Percentiles rank a stretch among this genome's conserved stretches.
These are phyloP conservation scores for Aureoboletus auriporus DNA, from an alignment of 768 basidiomycete genomes.

Conservation along the genomic window DNA sequence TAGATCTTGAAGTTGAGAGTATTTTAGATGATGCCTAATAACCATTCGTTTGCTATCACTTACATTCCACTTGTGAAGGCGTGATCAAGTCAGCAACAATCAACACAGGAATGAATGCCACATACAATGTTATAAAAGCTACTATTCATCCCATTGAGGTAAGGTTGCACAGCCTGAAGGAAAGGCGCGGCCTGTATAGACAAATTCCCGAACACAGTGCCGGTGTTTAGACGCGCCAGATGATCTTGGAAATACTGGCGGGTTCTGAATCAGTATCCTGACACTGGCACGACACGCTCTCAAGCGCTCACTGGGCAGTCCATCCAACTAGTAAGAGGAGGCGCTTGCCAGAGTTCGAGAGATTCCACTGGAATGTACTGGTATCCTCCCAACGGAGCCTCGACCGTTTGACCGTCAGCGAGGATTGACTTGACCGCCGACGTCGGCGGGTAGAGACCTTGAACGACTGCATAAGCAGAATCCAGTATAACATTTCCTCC, in stretches of 20 bases:
- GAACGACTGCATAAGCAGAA: constrained; percentile 76
- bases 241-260: constrained; percentile 27
- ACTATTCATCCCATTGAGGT: constrained; percentile 58
- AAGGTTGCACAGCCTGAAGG: constrained; percentile 62
- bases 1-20: constrained; percentile 46
- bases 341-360: constrained; percentile 54
- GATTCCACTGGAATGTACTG: constrained; percentile 67
- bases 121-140: constrained; percentile 66
- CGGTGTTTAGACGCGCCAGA: constrained; percentile 19
- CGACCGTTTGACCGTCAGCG: constrained; percentile 67
- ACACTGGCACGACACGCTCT: neutral
- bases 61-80: constrained; percentile 57
- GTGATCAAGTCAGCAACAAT: constrained; percentile 9
- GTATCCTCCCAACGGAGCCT: constrained; percentile 77
- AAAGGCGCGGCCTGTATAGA: constrained; percentile 56
- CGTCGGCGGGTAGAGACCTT: constrained; percentile 81
- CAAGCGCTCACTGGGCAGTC: constrained; percentile 41
- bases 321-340: constrained; percentile 79
- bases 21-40: neutral
- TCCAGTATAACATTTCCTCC: constrained; percentile 80
- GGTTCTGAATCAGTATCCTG: neutral
- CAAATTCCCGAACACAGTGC: constrained; percentile 51
- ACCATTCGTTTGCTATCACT: constrained; percentile 22
- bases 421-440: constrained; percentile 60
- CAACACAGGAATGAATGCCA: constrained; percentile 10